Evolutionary conservation across 768 basidiomycete genomes (phyloP).

Genomic region (Xerocomellus chrysenteron): DNA sequence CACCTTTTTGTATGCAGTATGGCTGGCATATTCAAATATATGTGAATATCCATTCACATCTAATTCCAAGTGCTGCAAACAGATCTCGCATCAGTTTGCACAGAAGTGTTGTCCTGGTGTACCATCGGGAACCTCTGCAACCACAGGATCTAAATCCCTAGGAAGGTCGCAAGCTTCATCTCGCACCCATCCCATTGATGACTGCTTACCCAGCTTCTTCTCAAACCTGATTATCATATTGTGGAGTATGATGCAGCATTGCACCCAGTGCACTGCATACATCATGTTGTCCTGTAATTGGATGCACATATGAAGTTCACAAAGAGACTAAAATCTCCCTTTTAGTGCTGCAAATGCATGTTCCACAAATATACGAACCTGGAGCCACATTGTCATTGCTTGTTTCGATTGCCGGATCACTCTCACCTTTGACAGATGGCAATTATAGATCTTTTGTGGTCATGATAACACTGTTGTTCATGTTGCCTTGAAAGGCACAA

Average conservation of each 20-base stretch:
- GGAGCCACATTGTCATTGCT: neutral
- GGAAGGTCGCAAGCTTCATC: neutral
- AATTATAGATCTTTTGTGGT: constrained; percentile 3
- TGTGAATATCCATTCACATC: neutral
- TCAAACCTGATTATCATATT: constrained; percentile 13
- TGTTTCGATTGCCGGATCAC: neutral
- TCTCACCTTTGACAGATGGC: constrained; percentile 7
- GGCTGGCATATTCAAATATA: neutral
- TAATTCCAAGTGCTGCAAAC: neutral
- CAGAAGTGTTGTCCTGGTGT: neutral
- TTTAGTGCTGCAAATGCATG: constrained; percentile 9
- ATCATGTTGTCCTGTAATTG: neutral
- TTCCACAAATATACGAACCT: constrained; percentile 2
- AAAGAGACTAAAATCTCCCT: constrained; percentile 8
- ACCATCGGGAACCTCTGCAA: neutral
- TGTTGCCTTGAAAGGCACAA: neutral
- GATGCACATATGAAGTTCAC: neutral
- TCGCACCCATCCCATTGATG: neutral
- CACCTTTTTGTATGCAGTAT: neutral
- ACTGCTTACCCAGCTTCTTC: neutral
- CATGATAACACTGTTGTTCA: neutral
- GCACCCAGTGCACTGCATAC: neutral
- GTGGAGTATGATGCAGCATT: constrained; percentile 10
- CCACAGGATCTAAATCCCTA: neutral
- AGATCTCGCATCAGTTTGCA: neutral